Evolutionary conservation across 306 rosid species (phyloP).

Genomic region (Rubus parviflorus): DNA sequence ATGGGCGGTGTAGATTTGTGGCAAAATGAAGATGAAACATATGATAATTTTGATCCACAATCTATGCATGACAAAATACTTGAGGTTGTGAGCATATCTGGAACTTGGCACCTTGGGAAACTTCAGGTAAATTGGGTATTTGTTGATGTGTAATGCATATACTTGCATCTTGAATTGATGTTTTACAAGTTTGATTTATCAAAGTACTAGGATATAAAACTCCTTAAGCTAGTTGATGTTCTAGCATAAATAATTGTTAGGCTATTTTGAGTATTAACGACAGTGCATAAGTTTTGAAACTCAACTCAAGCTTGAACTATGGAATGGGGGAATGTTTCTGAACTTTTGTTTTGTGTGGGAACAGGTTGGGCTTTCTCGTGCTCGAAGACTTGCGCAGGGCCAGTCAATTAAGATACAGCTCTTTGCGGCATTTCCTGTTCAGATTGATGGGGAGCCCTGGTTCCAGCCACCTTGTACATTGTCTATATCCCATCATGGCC

Average conservation of each 20-base stretch:
- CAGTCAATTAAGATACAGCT: constrained; percentile 80
- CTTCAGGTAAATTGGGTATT: constrained; percentile 67
- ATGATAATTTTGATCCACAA: constrained; percentile 91
- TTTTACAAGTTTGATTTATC: neutral
- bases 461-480: constrained; percentile 75
- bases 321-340: constrained; percentile 10
- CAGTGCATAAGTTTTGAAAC: neutral
- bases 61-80: constrained; percentile 98
- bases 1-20: constrained; percentile 99
- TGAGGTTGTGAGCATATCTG: constrained; percentile 98
- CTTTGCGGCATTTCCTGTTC: constrained; percentile 81
- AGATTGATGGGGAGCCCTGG: constrained; percentile 99
- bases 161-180: neutral
- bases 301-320: constrained; percentile 16
- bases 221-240: neutral
- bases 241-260: neutral
- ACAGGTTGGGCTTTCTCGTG: constrained; percentile 98
- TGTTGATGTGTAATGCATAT: neutral
- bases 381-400: constrained; percentile 98
- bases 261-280: neutral
- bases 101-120: constrained; percentile 99
- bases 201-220: neutral
- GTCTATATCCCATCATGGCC: constrained; percentile 84
- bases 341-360: constrained; percentile 25
- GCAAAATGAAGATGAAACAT: constrained; percentile 95